Evolutionary conservation across 345 rosid species (phyloP), one percentile per base, ranked within the genome.

Genomic region (Citrus medica): DNA sequence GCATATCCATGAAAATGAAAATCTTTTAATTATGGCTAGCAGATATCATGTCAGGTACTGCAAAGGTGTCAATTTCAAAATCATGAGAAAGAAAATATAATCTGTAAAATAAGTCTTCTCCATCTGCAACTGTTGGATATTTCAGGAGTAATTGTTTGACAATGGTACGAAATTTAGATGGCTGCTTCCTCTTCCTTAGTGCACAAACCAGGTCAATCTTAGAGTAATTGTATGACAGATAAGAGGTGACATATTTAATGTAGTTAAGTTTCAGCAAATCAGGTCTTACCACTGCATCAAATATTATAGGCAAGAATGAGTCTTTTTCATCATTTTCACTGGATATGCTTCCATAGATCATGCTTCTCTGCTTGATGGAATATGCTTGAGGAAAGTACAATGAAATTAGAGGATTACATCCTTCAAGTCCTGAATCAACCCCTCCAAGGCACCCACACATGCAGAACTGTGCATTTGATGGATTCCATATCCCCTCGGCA

Each of bases 341-440:
- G 46, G 46, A 65, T 17, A 65, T 21, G 46, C 69, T 65, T 65
- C 69, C 69, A 2, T 32, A 65, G 42, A 65, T 65, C 42, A 33
- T 16, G 42, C 69, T 65, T 65, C 69, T 65, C 25, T 65, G 46
- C 69, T 33, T 65, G 25, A 65, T 65, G 69, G 69, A 65, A 65
- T 32, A 65, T 19, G 46, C 13, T 19, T n/a, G 40, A 33, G 69
- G 42, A 21, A 33, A 65, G 42, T 33, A 32, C 25, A 65, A 65
- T 0, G 46, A 65, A 65, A 33, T 33, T 33, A 33, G 42, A 65
- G 69, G 3, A 33, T 65, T n/a, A 33, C 69, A 33, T 17, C 42
- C 42, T 32, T 33, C 69, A 17, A 65, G 13, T 33, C 42, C 46
- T 19, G 69, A 33, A 65, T 63, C 22, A 63, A 65, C 70, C 70